A percentile compares a stretch with the other conserved stretches of the same genome.
These are phyloP conservation scores for Talaromyces sp. DNA, from an alignment of 2,329 filamentous ascomycete species.

Conservation along the genomic window DNA sequence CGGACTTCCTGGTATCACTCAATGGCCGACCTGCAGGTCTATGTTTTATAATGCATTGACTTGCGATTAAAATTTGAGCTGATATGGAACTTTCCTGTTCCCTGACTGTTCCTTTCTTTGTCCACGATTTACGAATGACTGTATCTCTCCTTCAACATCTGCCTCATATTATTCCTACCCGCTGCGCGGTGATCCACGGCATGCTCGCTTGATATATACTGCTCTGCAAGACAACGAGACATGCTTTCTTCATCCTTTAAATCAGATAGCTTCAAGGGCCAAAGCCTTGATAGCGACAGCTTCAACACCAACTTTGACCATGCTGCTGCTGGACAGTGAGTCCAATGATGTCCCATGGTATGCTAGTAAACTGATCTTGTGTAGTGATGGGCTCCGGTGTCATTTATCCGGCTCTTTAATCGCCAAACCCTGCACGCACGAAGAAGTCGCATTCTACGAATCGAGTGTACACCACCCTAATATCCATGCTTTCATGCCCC, in stretches of 20 bases:
- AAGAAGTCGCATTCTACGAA: conserved; percentile 89
- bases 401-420: conserved; percentile 80
- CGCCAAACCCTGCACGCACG: conserved; percentile 86
- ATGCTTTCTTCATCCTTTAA: conserved; percentile 30
- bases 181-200: conserved; percentile 9
- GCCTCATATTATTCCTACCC: not conserved
- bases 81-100: conserved; percentile 16
- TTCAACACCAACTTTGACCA: conserved; percentile 44
- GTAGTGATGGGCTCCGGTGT: conserved; percentile 83
- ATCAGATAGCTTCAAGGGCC: conserved; percentile 32
- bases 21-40: not conserved
- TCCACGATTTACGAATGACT: not conserved
- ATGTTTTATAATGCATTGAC: not conserved
- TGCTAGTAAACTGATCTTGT: not conserved
- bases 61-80: conserved; percentile 1
- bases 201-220: not conserved
- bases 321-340: conserved; percentile 51
- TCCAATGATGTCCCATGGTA: conserved; percentile 16
- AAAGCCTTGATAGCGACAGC: conserved; percentile 37
- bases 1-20: not conserved
- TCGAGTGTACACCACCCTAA: conserved; percentile 63
- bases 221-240: not conserved
- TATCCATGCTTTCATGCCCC: conserved; percentile 77
- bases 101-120: not conserved
- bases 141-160: not conserved